These are phyloP conservation scores for Lactuca saligna DNA, from an alignment of 129 eudicot species.

Conservation along the genomic window DNA sequence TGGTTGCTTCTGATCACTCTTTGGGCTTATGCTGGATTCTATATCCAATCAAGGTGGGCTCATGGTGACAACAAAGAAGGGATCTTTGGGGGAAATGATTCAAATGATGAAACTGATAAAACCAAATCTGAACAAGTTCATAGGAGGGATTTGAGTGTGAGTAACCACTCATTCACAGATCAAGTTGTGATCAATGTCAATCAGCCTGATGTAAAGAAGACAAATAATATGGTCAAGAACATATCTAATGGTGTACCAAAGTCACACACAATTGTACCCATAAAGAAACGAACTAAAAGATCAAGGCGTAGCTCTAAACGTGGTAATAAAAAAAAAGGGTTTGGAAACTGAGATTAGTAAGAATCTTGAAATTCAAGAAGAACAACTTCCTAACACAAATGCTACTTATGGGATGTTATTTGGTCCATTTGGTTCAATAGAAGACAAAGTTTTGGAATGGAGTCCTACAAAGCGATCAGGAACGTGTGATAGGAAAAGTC, in stretches of 20 bases:
- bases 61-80: slow-evolving; percentile 89
- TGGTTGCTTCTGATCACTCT: slow-evolving; percentile 97
- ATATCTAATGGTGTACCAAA: slow-evolving; percentile 15
- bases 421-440: slow-evolving; percentile 88
- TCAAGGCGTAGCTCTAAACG: slow-evolving; percentile 51
- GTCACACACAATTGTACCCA: slow-evolving; percentile 24
- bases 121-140: slow-evolving; percentile 30
- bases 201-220: slow-evolving; percentile 34
- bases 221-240: slow-evolving; percentile 37
- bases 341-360: slow-evolving; percentile 32
- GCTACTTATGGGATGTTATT: slow-evolving; percentile 76
- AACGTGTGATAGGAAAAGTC: slow-evolving; percentile 88
- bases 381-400: slow-evolving; percentile 66
- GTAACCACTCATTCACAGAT: slow-evolving; percentile 31
- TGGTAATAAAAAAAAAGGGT: slow-evolving; percentile 44
- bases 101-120: slow-evolving; percentile 17
- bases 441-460: slow-evolving; percentile 82
- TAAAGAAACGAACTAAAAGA: slow-evolving; percentile 60
- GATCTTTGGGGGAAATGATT: slow-evolving; percentile 56
- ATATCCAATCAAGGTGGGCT: slow-evolving; percentile 92
- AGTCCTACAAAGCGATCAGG: slow-evolving; percentile 84
- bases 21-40: slow-evolving; percentile 95
- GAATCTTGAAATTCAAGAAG: slow-evolving; percentile 52
- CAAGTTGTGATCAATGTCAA: slow-evolving; percentile 22
- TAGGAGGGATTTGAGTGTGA: slow-evolving; percentile 50